phyloP scores from a whole-genome alignment of 2,329 filamentous ascomycete species.

The Apiospora sp. region DNA sequence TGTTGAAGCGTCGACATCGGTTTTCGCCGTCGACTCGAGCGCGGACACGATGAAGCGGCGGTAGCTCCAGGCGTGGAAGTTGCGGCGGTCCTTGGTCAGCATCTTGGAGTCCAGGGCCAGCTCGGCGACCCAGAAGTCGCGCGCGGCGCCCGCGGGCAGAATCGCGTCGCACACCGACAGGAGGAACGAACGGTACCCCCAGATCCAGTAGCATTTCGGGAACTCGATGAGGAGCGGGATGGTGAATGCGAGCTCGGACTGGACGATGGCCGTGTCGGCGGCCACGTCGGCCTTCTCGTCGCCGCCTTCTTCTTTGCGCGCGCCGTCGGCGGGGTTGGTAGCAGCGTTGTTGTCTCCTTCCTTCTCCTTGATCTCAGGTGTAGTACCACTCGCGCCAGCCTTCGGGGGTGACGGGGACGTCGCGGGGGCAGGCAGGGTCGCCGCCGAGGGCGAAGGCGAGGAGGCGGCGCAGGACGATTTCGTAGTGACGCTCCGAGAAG shows the following conservation, averaged over 20 bases:
- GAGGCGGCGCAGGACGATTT: slow-evolving; percentile 71
- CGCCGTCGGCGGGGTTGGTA: slow-evolving; percentile 21
- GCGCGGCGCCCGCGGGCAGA: slow-evolving; percentile 63
- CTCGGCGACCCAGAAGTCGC: slow-evolving; percentile 82
- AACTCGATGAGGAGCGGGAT: slow-evolving; percentile 84
- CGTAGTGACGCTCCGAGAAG: slow-evolving; percentile 61
- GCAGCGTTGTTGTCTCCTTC: slow-evolving; percentile 26
- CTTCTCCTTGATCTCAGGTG: slow-evolving; percentile 52
- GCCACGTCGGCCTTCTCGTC: slow-evolving; percentile 22
- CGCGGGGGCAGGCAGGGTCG: slow-evolving; percentile 56
- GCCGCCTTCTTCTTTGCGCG: slow-evolving; percentile 29
- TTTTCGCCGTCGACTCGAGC: slow-evolving; percentile 66
- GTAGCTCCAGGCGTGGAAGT: slow-evolving; percentile 98
- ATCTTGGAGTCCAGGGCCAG: slow-evolving; percentile 86
- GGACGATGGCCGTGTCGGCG: slow-evolving; percentile 61
- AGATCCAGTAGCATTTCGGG: slow-evolving; percentile 99
- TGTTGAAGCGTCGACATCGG: slow-evolving; percentile 41
- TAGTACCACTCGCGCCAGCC: slow-evolving; percentile 61
- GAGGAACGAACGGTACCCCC: slow-evolving; percentile 93
- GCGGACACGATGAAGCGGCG: slow-evolving; percentile 79
- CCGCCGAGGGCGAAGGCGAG: slow-evolving; percentile 59
- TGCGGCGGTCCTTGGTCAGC: slow-evolving; percentile 84
- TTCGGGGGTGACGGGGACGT: slow-evolving; percentile 57
- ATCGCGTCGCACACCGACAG: slow-evolving; percentile 74
- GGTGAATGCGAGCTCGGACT: slow-evolving; percentile 80